Percentiles rank a stretch among this genome's conserved stretches.
phyloP scores from a whole-genome alignment of 2,329 filamentous ascomycete species.

The Knoxdaviesia proteae region DNA sequence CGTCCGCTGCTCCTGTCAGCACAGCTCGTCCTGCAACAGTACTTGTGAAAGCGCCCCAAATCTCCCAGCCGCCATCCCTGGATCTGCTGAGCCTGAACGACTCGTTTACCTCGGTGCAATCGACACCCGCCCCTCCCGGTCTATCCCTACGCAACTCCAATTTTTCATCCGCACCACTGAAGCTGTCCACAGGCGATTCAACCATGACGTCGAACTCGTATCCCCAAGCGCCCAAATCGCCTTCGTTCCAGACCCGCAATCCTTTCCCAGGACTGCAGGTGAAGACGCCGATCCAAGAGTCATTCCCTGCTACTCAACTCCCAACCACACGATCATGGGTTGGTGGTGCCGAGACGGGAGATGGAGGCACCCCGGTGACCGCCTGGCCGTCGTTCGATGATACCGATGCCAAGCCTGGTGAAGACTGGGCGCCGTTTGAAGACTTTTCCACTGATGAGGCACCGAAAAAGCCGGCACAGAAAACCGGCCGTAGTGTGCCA shows the following conservation, averaged over 20 bases:
- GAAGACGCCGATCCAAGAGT: conserved; percentile 17
- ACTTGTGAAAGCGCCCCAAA: too few species aligned
- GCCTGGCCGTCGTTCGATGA: conserved; percentile 22
- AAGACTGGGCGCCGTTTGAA: conserved; percentile 32
- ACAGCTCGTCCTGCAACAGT: too few species aligned
- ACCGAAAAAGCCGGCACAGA: background rate
- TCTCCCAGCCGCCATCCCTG: conserved; percentile 10
- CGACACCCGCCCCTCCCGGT: conserved; percentile 4
- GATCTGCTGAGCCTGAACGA: conserved; percentile 21
- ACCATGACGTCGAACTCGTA: conserved; percentile 12
- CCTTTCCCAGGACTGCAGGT: conserved; percentile 28
- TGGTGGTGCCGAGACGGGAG: too few species aligned
- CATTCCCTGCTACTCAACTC: conserved; percentile 7
- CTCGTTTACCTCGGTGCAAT: conserved; percentile 3
- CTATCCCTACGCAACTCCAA: conserved; percentile 14
- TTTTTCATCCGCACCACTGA: conserved; percentile 5
- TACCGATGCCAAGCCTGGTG: conserved; percentile 10
- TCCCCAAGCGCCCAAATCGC: conserved; percentile 27
- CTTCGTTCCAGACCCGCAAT: conserved; percentile 31
- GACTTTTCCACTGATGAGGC: conserved; percentile 14
- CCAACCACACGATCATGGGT: too few species aligned
- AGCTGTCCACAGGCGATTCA: background rate
- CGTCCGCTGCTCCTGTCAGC: background rate
- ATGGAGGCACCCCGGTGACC: conserved; percentile 16
- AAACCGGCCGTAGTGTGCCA: background rate